Evolutionary conservation across 148 eudicot genomes (phyloP), one percentile per base, ranked within the genome.

Genomic region (Chenopodium suecicum): DNA sequence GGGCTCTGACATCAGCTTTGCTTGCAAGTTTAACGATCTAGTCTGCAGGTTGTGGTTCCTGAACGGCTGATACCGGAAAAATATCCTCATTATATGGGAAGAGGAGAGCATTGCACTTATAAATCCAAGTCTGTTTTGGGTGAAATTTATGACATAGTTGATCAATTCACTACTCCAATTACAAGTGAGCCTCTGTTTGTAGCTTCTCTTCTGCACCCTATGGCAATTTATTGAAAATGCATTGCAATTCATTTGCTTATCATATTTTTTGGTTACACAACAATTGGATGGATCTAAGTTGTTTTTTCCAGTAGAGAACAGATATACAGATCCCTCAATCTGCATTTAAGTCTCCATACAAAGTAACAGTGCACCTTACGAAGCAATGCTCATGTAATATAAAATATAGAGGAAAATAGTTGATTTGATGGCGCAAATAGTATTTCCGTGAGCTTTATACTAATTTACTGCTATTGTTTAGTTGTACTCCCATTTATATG

Each of bases 121-220:
- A 76, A 82, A n/a, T 93, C 98, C 16, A 70, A 83, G 44, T 93
- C 98, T 73, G 71, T 92, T 77, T 81, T 92, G 84, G 97, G 94
- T 76, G 44, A 74, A 56, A 87, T 92, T 52, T 74, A 86, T 79
- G 93, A 92, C 56, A 73, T 3, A 4, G 88, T 88, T 10, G 50
- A 75, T 23, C 74, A 68, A 41, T 78, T 54, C 41, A 64, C 62
- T 23, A 65, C 78, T 67, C 63, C 81, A 19, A 46, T 82, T 54
- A 47, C 58, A 68, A 83, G 97, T 92, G 16, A 88, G 90, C 56
- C 11, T 54, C 19, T 23, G 4, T 77, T 47, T 23, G 23, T 47
- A 67, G 66, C 34, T 58, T 58, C 7, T 16, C 1, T 54, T 2
- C 63, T 22, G 22, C 46, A 0, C 54, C 44, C 75, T 79, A 37